phyloP scores from a whole-genome alignment of 106 monocot species.

The Apostasia ramifera region DNA sequence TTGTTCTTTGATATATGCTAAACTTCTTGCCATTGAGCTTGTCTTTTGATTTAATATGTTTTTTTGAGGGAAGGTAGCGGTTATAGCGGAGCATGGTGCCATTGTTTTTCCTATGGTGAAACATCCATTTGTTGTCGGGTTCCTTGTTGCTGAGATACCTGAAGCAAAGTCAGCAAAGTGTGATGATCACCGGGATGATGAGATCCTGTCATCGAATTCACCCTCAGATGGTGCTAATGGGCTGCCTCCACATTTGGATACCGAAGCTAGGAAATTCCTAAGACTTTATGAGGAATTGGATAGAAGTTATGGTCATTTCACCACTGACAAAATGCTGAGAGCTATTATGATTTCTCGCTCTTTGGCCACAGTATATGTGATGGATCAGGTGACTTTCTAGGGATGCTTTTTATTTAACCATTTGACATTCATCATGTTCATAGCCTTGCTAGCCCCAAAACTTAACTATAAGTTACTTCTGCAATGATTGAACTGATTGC shows the following conservation, averaged over 20 bases:
- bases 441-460: too few species aligned
- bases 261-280: slow-evolving; percentile 31
- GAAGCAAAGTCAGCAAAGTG: slow-evolving; percentile 16
- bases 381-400: slow-evolving; percentile 73
- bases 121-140: slow-evolving; percentile 97
- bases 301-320: slow-evolving; percentile 31
- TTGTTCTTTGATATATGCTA: too few species aligned
- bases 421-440: neutral
- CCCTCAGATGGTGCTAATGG: slow-evolving; percentile 12
- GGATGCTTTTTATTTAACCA: neutral
- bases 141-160: slow-evolving; percentile 85
- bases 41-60: neutral
- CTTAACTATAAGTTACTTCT: too few species aligned
- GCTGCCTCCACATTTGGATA: slow-evolving; percentile 16
- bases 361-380: slow-evolving; percentile 90
- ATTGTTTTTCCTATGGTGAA: slow-evolving; percentile 84
- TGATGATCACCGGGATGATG: slow-evolving; percentile 13
- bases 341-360: slow-evolving; percentile 77
- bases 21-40: neutral
- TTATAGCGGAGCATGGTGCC: slow-evolving; percentile 62
- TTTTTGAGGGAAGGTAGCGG: slow-evolving; percentile 37
- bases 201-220: slow-evolving; percentile 5
- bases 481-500: too few species aligned
- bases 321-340: slow-evolving; percentile 43
- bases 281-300: slow-evolving; percentile 33